A percentile compares a stretch with the other conserved stretches of the same genome.
These are phyloP conservation scores for Quercus lobata DNA, from an alignment of 331 rosid species.

Conservation along the genomic window DNA sequence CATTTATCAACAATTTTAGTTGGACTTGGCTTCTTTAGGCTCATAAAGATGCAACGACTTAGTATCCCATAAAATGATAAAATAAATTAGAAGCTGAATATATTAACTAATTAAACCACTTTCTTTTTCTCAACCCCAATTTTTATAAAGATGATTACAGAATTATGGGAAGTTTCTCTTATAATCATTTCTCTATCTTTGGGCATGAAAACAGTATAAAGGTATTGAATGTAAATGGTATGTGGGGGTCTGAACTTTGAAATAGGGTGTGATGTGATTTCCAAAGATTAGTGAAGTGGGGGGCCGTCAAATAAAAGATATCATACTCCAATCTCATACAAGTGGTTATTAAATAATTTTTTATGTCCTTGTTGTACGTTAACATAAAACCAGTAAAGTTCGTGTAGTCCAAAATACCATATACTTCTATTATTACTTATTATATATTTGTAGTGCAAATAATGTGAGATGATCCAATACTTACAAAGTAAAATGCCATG, in stretches of 20 bases:
- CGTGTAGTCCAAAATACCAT: not conserved
- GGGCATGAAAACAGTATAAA: not conserved
- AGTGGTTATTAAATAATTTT: not conserved
- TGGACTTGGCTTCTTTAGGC: slow-evolving; percentile 39
- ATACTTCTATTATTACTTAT: not conserved
- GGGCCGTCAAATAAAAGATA: no score
- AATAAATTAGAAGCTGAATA: no score
- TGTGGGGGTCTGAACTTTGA: no score
- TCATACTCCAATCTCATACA: no score
- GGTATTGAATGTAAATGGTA: no score
- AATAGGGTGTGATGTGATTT: no score
- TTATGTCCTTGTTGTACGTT: not conserved
- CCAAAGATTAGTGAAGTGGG: no score
- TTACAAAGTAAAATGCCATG: slow-evolving; percentile 20
- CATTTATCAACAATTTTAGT: slow-evolving; percentile 21
- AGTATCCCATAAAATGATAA: not conserved
- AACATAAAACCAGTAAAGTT: not conserved
- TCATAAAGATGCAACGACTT: not conserved
- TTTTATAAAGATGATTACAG: not conserved
- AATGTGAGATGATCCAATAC: slow-evolving; percentile 36
- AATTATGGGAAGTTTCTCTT: not conserved
- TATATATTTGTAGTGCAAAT: slow-evolving; percentile 9
- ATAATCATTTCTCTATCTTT: not conserved
- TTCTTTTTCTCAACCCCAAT: no score
- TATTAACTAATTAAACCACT: not conserved